These are phyloP conservation scores for Blastocystis sp. DNA, from an alignment of 352 stramenopile genomes.

Conservation along the genomic window DNA sequence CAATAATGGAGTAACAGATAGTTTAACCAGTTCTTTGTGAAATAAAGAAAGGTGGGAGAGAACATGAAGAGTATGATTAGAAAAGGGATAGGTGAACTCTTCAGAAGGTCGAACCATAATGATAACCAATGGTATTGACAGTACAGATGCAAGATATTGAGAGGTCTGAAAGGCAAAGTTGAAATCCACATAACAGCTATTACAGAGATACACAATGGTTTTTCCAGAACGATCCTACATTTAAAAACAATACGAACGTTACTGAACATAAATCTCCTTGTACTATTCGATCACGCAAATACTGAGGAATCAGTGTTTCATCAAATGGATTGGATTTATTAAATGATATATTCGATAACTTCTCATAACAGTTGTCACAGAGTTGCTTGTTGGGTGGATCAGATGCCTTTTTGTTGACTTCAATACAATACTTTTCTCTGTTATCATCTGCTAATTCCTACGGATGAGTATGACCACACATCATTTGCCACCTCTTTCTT, in stretches of 20 bases:
- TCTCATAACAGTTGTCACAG: constrained; percentile 3
- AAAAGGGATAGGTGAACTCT: background rate
- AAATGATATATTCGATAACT: background rate
- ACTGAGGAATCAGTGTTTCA: background rate
- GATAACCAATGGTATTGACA: background rate
- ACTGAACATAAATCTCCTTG: background rate
- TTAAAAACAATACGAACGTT: too few relatives aligned
- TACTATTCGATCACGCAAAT: background rate
- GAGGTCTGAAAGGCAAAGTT: background rate
- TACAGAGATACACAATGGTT: background rate
- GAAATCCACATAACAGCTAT: background rate
- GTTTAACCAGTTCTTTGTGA: background rate
- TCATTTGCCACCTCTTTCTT: background rate
- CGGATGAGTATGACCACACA: background rate
- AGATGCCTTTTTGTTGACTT: background rate
- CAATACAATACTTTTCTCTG: background rate
- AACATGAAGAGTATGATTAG: background rate
- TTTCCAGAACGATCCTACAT: background rate
- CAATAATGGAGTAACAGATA: background rate
- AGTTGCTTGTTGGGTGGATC: background rate
- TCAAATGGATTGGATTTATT: background rate
- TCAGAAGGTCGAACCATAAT: background rate
- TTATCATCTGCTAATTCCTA: background rate
- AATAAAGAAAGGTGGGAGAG: background rate
- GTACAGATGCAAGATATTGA: background rate